These are phyloP conservation scores for Dactylellina sp. DNA, from an alignment of 2,329 filamentous ascomycete genomes.

Conservation along the genomic window DNA sequence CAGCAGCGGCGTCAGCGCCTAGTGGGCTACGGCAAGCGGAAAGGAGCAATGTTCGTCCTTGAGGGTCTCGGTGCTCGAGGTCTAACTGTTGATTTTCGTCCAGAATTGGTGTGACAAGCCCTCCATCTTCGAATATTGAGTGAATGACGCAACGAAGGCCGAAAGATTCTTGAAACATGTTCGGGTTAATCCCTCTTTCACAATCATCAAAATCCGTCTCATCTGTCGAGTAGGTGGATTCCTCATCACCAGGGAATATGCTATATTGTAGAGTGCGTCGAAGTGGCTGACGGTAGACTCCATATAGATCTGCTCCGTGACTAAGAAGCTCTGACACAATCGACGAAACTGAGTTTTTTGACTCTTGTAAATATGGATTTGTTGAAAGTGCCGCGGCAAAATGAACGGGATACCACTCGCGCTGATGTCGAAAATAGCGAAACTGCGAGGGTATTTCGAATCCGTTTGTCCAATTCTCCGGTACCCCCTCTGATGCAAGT, in stretches of 20 bases:
- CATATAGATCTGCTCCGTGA: not conserved
- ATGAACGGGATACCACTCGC: conserved; percentile 3
- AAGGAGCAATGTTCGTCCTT: conserved; percentile 46
- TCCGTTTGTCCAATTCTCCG: not conserved
- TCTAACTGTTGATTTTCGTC: conserved; percentile 26
- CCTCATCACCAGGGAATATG: not conserved
- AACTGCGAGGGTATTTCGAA: not conserved
- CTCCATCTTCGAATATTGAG: conserved; percentile 52
- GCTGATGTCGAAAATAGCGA: conserved; percentile 2
- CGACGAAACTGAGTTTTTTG: not conserved
- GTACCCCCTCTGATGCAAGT: no score
- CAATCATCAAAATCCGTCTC: not conserved
- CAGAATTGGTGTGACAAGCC: conserved; percentile 16
- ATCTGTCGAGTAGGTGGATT: not conserved
- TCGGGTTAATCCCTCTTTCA: not conserved
- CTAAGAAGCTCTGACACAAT: not conserved
- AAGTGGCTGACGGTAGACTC: not conserved
- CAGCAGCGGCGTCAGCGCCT: conserved; percentile 45
- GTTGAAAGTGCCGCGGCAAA: not conserved
- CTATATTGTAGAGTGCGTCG: not conserved
- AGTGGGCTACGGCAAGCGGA: conserved; percentile 45
- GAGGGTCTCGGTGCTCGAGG: conserved; percentile 53
- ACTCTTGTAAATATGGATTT: not conserved
- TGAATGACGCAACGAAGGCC: conserved; percentile 50
- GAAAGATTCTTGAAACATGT: conserved; percentile 10